These are phyloP conservation scores for Delphinella strobiligena DNA, from an alignment of 2,329 filamentous ascomycete species.

Conservation along the genomic window DNA sequence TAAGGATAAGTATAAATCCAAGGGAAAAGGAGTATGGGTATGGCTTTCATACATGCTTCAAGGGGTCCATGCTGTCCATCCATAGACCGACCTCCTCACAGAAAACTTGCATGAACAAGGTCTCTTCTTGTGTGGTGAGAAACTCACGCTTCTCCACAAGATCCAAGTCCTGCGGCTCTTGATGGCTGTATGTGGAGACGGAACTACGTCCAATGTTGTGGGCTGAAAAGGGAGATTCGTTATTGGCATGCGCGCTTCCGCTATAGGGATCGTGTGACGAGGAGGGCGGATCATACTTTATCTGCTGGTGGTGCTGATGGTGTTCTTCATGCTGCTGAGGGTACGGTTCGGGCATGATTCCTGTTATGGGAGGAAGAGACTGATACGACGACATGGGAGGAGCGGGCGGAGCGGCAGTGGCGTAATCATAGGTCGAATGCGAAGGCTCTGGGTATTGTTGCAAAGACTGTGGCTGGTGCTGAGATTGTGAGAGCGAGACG, in stretches of 20 bases:
- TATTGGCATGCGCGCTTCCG: slow-evolving; percentile 13
- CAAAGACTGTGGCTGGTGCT: too few relatives aligned
- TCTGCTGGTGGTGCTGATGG: slow-evolving; percentile 22
- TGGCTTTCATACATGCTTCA: slow-evolving; percentile 53
- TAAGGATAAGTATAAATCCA: background rate
- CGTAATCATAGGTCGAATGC: slow-evolving; percentile 17
- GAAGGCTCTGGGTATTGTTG: slow-evolving; percentile 6
- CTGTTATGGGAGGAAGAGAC: slow-evolving; percentile 39
- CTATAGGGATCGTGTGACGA: slow-evolving; percentile 16
- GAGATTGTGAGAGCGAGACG: too few relatives aligned
- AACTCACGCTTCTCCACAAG: slow-evolving; percentile 44
- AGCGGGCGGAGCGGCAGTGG: slow-evolving; percentile 18
- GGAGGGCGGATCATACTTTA: slow-evolving; percentile 16
- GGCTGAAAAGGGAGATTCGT: slow-evolving; percentile 19
- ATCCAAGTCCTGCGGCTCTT: slow-evolving; percentile 24
- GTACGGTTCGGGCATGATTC: slow-evolving; percentile 35
- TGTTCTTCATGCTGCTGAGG: slow-evolving; percentile 21
- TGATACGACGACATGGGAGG: slow-evolving; percentile 28
- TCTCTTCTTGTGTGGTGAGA: slow-evolving; percentile 63
- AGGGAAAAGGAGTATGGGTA: background rate
- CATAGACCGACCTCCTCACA: slow-evolving; percentile 81
- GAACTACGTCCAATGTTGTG: slow-evolving; percentile 25
- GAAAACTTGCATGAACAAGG: slow-evolving; percentile 84
- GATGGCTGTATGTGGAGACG: slow-evolving; percentile 20
- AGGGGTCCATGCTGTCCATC: slow-evolving; percentile 85